These are phyloP conservation scores for Akanthomyces muscarius DNA, from an alignment of 2,329 filamentous ascomycete genomes.

Conservation along the genomic window DNA sequence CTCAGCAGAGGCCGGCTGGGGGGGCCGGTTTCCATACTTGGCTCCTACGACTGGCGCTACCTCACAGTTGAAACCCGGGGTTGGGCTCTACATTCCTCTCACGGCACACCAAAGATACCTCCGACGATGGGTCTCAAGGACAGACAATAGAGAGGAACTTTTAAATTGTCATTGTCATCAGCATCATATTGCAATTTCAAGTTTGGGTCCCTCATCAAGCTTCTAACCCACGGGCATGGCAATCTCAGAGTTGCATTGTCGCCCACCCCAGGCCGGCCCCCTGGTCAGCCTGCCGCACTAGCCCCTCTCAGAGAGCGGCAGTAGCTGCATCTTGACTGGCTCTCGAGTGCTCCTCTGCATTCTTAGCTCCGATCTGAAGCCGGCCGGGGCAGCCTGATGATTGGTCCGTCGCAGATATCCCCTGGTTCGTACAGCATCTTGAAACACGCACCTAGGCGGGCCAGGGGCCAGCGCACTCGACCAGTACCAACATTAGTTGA, in stretches of 20 bases:
- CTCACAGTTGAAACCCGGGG: background rate
- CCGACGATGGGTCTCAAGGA: background rate
- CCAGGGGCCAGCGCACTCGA: too few species aligned
- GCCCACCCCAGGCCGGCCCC: background rate
- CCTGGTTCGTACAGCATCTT: background rate
- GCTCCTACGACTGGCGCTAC: background rate
- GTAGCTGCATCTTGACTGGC: constrained; percentile 14
- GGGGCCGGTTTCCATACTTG: background rate
- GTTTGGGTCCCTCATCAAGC: background rate
- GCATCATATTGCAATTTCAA: too few species aligned
- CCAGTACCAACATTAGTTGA: too few species aligned
- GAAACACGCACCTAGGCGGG: constrained; percentile 6
- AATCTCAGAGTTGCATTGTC: background rate
- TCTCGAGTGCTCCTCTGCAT: constrained; percentile 6
- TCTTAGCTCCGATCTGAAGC: constrained; percentile 9
- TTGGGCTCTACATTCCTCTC: constrained; percentile 1
- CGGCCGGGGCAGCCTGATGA: background rate
- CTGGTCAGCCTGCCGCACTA: background rate
- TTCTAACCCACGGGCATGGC: background rate
- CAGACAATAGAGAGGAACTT: too few species aligned
- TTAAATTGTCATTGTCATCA: too few species aligned
- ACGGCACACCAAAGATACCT: background rate
- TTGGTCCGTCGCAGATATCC: background rate
- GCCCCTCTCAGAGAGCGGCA: constrained; percentile 1
- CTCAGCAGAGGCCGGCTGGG: background rate